Base-by-base conservation (phyloP, 306 rosid species). In the Dryas drummondii region DNA sequence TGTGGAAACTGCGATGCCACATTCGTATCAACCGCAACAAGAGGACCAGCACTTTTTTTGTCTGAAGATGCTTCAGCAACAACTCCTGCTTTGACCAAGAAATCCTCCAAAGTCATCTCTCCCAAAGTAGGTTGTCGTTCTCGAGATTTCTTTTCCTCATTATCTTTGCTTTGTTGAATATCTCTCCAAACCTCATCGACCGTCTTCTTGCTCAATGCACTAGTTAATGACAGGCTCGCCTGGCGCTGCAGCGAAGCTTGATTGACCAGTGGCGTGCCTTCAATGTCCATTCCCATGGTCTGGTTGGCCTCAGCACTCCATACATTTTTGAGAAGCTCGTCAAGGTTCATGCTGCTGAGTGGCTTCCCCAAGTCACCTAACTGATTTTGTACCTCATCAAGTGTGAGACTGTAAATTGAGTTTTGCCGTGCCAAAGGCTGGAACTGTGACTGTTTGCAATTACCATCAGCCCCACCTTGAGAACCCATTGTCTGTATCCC, bases 171-270 rank as follows among this genome's bases (percentile, higher is more conserved):
- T 80, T 87, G 93, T 59, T 90, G 98, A 80, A 94, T 94, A 71
- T 94, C 97, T 78, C 83, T 86, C 98, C 98, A 94, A 70, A 94
- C 98, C 88, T 94, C 97, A 76, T 91, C 97, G 9, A 94, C 98
- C 9, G 98, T 94, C 82, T 91, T 94, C 85, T 92, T 87, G 85
- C 96, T 90, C 53, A 94, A 76, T 19, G 84, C 84, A 70, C 86
- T 57, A 49, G 88, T 90, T 82, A 94, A 81, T 2, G 97, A 76
- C 50, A 90, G 79, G 81, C 91, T 94, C 68, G 91, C 90, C 71
- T 94, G 97, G 79, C 71, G 86, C 80, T 88, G 96, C 61, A 84
- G 73, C 7, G 82, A 57, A 41, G 87, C 76, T 84, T 88, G 87
- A 83, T 80, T 80, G 58, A 79, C 77, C 87, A 79, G 78, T 10